phyloP scores from a whole-genome alignment of 352 stramenopile species.

The Globisporangium megalacanthum region DNA sequence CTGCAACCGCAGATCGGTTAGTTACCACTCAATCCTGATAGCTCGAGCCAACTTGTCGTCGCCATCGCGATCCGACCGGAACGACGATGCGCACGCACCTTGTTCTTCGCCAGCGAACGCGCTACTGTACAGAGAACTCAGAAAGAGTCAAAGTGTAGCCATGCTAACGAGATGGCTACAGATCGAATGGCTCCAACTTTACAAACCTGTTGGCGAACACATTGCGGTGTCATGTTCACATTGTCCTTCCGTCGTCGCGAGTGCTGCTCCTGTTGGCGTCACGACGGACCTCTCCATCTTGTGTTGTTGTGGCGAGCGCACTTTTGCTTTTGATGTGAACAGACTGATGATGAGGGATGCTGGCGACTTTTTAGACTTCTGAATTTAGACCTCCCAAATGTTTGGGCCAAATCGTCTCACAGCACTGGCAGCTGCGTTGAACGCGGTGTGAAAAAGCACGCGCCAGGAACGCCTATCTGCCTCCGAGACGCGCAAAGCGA shows the following conservation, averaged over 20 bases:
- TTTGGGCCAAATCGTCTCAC: too few relatives aligned
- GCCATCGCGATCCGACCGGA: too few relatives aligned
- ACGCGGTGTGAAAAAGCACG: too few relatives aligned
- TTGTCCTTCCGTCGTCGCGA: not conserved
- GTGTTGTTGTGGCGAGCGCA: not conserved
- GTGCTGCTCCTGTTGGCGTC: not conserved
- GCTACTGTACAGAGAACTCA: not conserved
- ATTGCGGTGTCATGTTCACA: too few relatives aligned
- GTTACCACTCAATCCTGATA: not conserved
- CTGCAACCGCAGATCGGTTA: not conserved
- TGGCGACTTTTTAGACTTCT: too few relatives aligned
- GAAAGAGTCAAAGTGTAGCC: not conserved
- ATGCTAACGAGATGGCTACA: not conserved
- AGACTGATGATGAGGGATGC: too few relatives aligned
- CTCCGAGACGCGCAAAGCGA: too few relatives aligned
- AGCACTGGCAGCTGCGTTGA: too few relatives aligned
- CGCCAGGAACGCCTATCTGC: too few relatives aligned
- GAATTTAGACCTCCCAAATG: too few relatives aligned
- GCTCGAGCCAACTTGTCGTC: too few relatives aligned
- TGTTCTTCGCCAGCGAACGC: constrained; percentile 5
- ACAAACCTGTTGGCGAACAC: not conserved
- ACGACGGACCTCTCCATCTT: not conserved
- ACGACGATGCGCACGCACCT: not conserved
- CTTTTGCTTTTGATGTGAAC: not conserved
- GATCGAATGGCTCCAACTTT: not conserved